phyloP scores from a whole-genome alignment of 768 basidiomycete genomes.

The Amanita polypyramis region DNA sequence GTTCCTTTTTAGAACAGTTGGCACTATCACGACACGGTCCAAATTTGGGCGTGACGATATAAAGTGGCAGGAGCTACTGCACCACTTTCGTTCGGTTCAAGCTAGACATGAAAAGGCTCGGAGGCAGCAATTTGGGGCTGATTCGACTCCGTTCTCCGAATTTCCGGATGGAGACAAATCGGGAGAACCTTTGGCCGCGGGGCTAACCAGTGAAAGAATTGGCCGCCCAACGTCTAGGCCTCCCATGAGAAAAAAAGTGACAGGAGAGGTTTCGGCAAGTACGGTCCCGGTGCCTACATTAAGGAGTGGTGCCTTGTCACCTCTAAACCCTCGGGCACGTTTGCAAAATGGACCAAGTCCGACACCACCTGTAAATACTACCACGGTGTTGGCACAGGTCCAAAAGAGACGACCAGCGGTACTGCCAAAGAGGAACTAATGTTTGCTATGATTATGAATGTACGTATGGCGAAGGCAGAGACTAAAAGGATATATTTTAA shows the following conservation, averaged over 20 bases:
- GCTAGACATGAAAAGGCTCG: conserved; percentile 87
- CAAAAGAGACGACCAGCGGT: conserved; percentile 26
- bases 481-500: neutral
- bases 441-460: neutral
- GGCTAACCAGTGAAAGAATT: conserved; percentile 16
- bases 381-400: conserved; percentile 17
- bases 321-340: conserved; percentile 63
- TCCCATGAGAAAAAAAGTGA: conserved; percentile 49
- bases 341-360: conserved; percentile 29
- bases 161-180: conserved; percentile 35
- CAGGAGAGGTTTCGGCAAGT: conserved; percentile 35
- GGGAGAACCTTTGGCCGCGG: conserved; percentile 16
- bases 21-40: conserved; percentile 47
- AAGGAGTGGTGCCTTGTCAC: conserved; percentile 48
- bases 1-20: conserved; percentile 16
- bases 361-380: conserved; percentile 3
- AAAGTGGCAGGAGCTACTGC: conserved; percentile 92
- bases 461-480: neutral
- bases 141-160: conserved; percentile 41
- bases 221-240: conserved; percentile 26
- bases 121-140: conserved; percentile 62
- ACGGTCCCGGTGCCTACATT: conserved; percentile 17
- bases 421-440: conserved; percentile 18
- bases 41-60: conserved; percentile 83
- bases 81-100: conserved; percentile 88